phyloP scores from a whole-genome alignment of 805 yeast genomes.

The Peterozyma toletana region DNA sequence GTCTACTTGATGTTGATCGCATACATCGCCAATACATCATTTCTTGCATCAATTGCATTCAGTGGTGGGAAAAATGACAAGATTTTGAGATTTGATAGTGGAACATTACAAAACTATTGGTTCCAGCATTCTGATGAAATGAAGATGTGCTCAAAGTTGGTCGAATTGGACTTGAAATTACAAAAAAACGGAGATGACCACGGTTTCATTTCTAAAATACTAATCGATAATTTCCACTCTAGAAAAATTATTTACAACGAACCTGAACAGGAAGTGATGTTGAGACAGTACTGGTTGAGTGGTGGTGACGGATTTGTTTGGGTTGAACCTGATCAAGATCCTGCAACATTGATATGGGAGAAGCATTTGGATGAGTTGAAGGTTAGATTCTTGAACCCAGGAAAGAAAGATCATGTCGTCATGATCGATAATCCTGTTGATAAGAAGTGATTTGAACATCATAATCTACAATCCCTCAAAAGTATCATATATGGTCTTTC shows the following conservation, averaged over 20 bases:
- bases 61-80: constrained; percentile 45
- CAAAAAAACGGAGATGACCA: constrained; percentile 28
- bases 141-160: constrained; percentile 54
- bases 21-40: constrained; percentile 39
- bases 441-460: too few relatives aligned
- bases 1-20: constrained; percentile 40
- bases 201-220: constrained; percentile 27
- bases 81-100: constrained; percentile 58
- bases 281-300: constrained; percentile 82
- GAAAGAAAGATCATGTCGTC: neutral
- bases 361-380: constrained; percentile 18
- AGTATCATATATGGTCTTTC: too few relatives aligned
- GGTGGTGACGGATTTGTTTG: constrained; percentile 85
- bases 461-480: too few relatives aligned
- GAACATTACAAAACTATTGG: constrained; percentile 59
- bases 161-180: constrained; percentile 56
- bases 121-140: constrained; percentile 61
- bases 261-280: constrained; percentile 56
- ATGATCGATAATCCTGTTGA: too few relatives aligned
- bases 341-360: constrained; percentile 52
- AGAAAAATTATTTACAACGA: constrained; percentile 35
- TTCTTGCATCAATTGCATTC: constrained; percentile 33
- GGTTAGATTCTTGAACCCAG: neutral
- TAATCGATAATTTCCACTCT: constrained; percentile 20
- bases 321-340: constrained; percentile 89